These are phyloP conservation scores for Albifimbria verrucaria DNA, from an alignment of 2,329 filamentous ascomycete genomes.

Conservation along the genomic window DNA sequence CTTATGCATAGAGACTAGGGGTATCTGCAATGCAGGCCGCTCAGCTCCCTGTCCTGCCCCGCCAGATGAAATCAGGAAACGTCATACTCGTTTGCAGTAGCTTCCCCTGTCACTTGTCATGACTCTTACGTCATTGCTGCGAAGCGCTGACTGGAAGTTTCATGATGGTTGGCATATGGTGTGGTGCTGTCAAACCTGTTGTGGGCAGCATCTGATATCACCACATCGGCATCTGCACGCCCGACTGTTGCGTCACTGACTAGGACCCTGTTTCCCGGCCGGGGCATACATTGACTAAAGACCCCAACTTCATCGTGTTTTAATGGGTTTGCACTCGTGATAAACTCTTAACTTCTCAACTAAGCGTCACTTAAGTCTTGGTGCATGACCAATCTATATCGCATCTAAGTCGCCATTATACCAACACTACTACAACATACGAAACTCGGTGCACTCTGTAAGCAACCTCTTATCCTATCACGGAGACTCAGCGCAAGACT, in stretches of 20 bases:
- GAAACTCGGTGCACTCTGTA: no score
- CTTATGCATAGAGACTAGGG: no score
- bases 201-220: neutral
- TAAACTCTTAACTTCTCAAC: neutral
- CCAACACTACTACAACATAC: no score
- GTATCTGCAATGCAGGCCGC: no score
- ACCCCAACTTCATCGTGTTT: neutral
- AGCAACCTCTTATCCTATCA: no score
- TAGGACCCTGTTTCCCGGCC: neutral
- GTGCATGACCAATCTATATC: neutral
- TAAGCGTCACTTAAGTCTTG: neutral
- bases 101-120: neutral
- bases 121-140: neutral
- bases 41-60: no score
- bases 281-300: neutral
- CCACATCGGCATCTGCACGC: neutral
- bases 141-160: neutral
- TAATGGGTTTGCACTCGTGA: neutral
- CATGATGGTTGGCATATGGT: neutral
- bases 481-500: no score
- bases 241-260: neutral
- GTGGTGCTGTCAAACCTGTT: neutral
- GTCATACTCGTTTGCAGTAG: neutral
- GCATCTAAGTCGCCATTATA: no score
- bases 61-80: no score